phyloP scores from a whole-genome alignment of 768 basidiomycete genomes.

The Russula dissimulans region DNA sequence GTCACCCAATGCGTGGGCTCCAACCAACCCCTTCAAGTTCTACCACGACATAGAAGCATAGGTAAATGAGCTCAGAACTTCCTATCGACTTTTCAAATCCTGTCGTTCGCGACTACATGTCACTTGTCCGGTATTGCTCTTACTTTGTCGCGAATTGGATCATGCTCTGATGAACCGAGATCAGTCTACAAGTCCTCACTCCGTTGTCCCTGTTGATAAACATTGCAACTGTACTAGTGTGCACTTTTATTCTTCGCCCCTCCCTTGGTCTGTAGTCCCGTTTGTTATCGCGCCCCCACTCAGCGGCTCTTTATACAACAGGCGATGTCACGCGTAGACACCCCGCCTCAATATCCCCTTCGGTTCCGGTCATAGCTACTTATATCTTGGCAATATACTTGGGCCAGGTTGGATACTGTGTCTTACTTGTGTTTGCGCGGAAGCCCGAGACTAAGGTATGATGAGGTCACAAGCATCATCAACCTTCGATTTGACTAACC shows the following conservation, averaged over 20 bases:
- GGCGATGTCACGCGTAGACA: constrained; percentile 43
- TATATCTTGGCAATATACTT: constrained; percentile 56
- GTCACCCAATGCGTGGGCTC: no score
- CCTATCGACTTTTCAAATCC: constrained; percentile 54
- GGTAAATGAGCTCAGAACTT: constrained; percentile 39
- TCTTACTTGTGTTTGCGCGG: constrained; percentile 60
- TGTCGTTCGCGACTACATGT: constrained; percentile 53
- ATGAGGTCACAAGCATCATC: not conserved
- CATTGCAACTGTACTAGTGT: constrained; percentile 62
- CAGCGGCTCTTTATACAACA: constrained; percentile 20
- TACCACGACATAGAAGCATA: not conserved
- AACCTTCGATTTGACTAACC: not conserved
- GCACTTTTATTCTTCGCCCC: constrained; percentile 57
- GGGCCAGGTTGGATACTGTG: constrained; percentile 73
- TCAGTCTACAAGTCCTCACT: constrained; percentile 75
- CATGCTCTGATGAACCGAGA: not conserved
- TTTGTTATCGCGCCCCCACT: not conserved
- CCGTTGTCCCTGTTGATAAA: constrained; percentile 78
- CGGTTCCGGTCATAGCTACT: constrained; percentile 42
- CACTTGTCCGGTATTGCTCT: constrained; percentile 45
- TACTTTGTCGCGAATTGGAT: not conserved
- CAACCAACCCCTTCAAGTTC: no score
- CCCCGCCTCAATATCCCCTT: constrained; percentile 67
- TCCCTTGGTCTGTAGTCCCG: constrained; percentile 38
- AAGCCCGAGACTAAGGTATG: constrained; percentile 75